Base-by-base conservation (phyloP, 2,329 filamentous ascomycete genomes). In the Cyclaneusma minus region DNA sequence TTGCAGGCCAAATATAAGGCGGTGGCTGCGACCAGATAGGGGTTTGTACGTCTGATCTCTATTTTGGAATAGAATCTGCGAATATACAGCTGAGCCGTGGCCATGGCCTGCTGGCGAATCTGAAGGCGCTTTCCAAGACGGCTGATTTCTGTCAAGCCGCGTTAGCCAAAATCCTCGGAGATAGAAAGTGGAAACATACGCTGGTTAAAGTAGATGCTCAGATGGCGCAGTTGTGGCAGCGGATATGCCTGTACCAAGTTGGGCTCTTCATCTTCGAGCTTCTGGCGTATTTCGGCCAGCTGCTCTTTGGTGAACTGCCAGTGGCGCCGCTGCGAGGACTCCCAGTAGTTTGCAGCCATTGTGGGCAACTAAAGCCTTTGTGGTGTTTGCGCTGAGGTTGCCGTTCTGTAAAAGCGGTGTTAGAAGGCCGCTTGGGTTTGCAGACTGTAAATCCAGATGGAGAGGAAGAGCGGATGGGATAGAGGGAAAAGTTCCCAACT, bases 261-360 rank as follows among this genome's bases (percentile, higher is more conserved):
- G 35, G 70, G 67, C 43, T 92, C 79, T 32, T 76, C 70, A 35
- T 84, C 76, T 43, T 81, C 78, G 22, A 93, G 69, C 42, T 71
- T 70, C 46, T 76, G 69, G 30, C 87, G 75, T 49, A 80, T 69
- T 27, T 76, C 64, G 9, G 70, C 68, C 28, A 98, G 64, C 48
- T 85, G 72, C 35, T 83, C 73, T 44, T 82, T 78, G 24, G 81
- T 76, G 52, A 92, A 93, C 30, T 82, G 78, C 89, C 89, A 98
- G 57, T 80, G 70, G 40, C 73, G 77, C 40, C 77, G 70, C 55
- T 98, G 89, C 14, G 83, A 89, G 29, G 89, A 95, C 37, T 83
- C 78, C 85, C 85, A 98, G 58, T 87, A 98, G 54, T 87, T 94
- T 47, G 85, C 81, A 17, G 87, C 82, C 87, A 94, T 94, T n/a